Base-by-base conservation (phyloP, 1,139 yeast species). In the Zygosaccharomyces pseudobailii region DNA sequence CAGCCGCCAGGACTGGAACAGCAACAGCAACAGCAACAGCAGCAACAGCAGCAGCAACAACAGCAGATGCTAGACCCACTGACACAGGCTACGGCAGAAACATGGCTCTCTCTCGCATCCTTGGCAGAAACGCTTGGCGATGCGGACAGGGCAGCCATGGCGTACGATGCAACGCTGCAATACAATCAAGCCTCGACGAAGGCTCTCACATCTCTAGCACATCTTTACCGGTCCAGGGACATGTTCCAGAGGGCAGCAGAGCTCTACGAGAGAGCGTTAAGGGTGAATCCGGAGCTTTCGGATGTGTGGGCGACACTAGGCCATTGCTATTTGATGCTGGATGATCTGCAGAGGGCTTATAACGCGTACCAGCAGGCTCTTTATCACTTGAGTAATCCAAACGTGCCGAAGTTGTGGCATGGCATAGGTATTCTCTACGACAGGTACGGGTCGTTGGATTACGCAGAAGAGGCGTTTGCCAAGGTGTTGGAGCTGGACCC, bases 231-330 rank as follows among this genome's bases (percentile, higher is more conserved):
- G 45, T 82, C 92, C 37, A 76, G 90, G 55, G 97, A 92, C 66
- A 86, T 87, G 66, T 92, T 88, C 63, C 85, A 87, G 57, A 87
- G 88, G 66, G 97, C 97, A 3, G 95, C 96, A 9, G 97, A 90
- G 66, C 78, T 87, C 54, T 92, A 88, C 67, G 95, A 90, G 68
- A 80, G 88, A 57, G 95, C 96, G 2, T 71, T 92, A 51, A 79
- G 84, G 51, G 77, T 86, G 51, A 82, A 84, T 59, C 94, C 90
- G 20, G 92, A 87, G 65, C 84, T 88, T 56, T 97, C 97, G 50
- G 97, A 90, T 61, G 87, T 95, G 36, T 92, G 98, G 98, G 97
- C 97, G 0, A 78, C 94, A 23, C 73, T 92, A 56, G 97, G 98
- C 43, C 98, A 92, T 69, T 94, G 98, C 70, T 94, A 89, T 64